Evolutionary conservation across 352 stramenopile species (phyloP), one percentile per base, ranked within the genome.

Genomic region (Globisporangium perplexum): DNA sequence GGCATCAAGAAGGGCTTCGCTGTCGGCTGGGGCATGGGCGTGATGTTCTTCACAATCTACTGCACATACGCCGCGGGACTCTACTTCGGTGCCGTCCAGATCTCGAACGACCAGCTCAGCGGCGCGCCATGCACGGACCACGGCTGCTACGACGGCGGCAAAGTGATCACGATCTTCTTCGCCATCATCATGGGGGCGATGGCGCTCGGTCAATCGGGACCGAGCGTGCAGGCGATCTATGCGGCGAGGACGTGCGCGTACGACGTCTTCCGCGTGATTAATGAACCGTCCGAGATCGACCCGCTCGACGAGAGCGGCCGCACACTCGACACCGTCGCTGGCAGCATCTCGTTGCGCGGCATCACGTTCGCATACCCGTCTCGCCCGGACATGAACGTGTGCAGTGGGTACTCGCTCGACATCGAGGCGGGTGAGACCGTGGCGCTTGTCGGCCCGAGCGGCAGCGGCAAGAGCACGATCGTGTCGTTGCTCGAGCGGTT

Each of bases 351-450:
- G 36, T 78, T 99, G 59, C 76, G 87, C 18, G 79, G 92, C 50
- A 90, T 98, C 5, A 70, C 66, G 0, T 90, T 90, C 48, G 68
- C 69, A 6, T 88, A 88, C 51, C 79, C 75, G 30, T 82, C 78
- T 10, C 73, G 75, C 2, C 69, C 78, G 3, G 60, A 86, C 4
- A 50, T 83, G 17, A 71, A 69, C n/a, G 73, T 88, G 10, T 86
- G 77, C 59, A 70, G 62, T 46, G 71, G 79, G 12, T 86, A 86
- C 38, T 82, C 66, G 4, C 52, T 87, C 33, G 70, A 58, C 11
- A 75, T 96, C 31, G 70, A 75, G 45, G 62, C 67, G 26, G 83
- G 83, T 35, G 68, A 90, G 55, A 90, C 77, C 17, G 66, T 93
- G 26, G 52, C 41, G 41, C 42, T 57, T 6, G 41, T 57, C 15